phyloP scores from a whole-genome alignment of 345 rosid species.

The Cardamine resedifolia region DNA sequence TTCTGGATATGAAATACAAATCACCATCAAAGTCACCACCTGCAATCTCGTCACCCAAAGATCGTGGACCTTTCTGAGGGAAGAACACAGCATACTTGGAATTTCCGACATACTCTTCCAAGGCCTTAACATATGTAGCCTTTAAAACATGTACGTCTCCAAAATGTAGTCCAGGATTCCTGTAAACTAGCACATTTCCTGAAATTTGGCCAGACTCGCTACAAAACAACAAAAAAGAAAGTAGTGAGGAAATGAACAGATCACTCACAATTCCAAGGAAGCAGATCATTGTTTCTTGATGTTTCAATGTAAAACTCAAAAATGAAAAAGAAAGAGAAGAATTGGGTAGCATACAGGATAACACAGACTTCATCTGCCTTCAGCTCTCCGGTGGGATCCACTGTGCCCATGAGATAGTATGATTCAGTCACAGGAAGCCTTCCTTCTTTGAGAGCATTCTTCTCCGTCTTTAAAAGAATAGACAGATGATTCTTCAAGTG shows the following conservation, averaged over 20 bases:
- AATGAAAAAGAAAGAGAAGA: conserved; percentile 4
- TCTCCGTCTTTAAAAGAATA: conserved; percentile 39
- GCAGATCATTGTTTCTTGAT: background rate
- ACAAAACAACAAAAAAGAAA: background rate
- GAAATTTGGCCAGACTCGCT: conserved; percentile 75
- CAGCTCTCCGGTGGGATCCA: conserved; percentile 65
- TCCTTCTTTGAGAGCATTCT: conserved; percentile 48
- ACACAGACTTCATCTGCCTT: conserved; percentile 63
- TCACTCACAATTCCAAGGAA: background rate
- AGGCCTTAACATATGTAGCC: conserved; percentile 57
- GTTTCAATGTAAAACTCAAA: conserved; percentile 12
- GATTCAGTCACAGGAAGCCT: conserved; percentile 56
- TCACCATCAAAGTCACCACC: conserved; percentile 87
- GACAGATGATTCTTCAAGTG: conserved; percentile 45
- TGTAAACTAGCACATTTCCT: conserved; percentile 74
- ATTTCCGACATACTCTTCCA: conserved; percentile 60
- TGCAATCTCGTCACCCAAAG: conserved; percentile 79
- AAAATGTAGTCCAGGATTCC: conserved; percentile 80
- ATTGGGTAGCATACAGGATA: conserved; percentile 50
- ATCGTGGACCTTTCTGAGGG: conserved; percentile 61
- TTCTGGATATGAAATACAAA: conserved; percentile 67
- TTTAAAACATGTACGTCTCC: conserved; percentile 76
- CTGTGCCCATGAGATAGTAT: conserved; percentile 76
- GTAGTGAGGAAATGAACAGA: background rate
- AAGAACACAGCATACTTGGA: conserved; percentile 82